These are phyloP conservation scores for Smittium culicis DNA, from an alignment of 371 early-diverging fungal species.

Conservation along the genomic window DNA sequence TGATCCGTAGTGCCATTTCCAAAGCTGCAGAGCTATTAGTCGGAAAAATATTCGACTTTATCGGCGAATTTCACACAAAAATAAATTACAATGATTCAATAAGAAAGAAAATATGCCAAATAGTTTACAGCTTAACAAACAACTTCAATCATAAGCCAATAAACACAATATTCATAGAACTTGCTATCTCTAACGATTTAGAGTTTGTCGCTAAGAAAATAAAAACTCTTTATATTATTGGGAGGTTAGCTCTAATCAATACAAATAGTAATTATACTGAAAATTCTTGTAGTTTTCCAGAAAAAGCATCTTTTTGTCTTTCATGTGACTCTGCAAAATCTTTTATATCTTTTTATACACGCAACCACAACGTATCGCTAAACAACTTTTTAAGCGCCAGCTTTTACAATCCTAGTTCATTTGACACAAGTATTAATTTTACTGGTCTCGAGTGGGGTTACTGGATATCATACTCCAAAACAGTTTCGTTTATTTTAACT, in stretches of 20 bases:
- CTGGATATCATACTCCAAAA: not conserved
- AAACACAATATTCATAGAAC: not conserved
- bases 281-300: not conserved
- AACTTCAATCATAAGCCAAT: not conserved
- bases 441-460: not conserved
- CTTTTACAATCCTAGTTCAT: not conserved
- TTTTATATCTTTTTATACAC: not conserved
- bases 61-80: not conserved
- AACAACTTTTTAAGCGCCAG: not conserved
- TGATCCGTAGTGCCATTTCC: not conserved
- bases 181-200: not conserved
- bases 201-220: not conserved
- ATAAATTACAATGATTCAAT: not conserved
- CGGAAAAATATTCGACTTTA: not conserved
- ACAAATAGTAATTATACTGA: not conserved
- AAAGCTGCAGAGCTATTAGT: not conserved
- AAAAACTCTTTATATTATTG: not conserved
- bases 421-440: not conserved
- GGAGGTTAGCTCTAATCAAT: not conserved
- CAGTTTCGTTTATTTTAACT: not conserved
- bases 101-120: not conserved
- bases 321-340: not conserved
- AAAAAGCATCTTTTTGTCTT: not conserved
- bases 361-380: not conserved
- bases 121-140: not conserved